These are phyloP conservation scores for Brachypodium distachyon DNA, from an alignment of 202 grass and related monocot species.

Conservation along the genomic window DNA sequence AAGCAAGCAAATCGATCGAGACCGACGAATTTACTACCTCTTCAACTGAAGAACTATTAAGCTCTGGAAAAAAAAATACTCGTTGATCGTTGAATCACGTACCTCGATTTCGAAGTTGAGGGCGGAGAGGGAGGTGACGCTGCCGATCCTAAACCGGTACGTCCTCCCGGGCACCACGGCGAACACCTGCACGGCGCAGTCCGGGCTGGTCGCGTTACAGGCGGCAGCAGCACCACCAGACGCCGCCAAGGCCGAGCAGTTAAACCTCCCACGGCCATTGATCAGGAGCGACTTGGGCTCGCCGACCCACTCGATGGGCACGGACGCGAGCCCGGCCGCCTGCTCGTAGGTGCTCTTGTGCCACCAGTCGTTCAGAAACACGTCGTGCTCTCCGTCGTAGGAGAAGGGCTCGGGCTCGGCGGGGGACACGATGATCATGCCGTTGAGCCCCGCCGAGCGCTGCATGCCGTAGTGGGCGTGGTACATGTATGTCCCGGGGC, in stretches of 20 bases:
- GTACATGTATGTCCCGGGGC: neutral
- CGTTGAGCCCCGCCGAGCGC: constrained; percentile 42
- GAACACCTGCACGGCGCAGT: constrained; percentile 44
- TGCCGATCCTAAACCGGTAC: constrained; percentile 65
- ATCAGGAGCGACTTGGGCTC: constrained; percentile 67
- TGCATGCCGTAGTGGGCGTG: constrained; percentile 50
- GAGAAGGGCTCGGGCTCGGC: constrained; percentile 42
- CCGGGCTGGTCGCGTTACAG: constrained; percentile 38
- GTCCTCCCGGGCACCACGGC: constrained; percentile 71
- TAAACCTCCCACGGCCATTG: constrained; percentile 53
- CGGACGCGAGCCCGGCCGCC: constrained; percentile 36
- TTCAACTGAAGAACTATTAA: too few relatives aligned
- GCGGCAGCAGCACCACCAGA: neutral
- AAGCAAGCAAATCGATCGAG: neutral
- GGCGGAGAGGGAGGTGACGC: constrained; percentile 67
- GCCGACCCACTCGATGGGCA: constrained; percentile 51
- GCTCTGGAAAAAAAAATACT: too few relatives aligned
- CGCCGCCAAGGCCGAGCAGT: constrained; percentile 34
- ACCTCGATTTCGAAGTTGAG: constrained; percentile 95
- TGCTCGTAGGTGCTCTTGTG: constrained; percentile 75
- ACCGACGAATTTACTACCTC: too few relatives aligned
- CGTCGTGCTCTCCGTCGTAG: constrained; percentile 47
- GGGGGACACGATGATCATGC: constrained; percentile 33
- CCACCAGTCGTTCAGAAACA: constrained; percentile 87
- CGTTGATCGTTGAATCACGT: neutral